These are phyloP conservation scores for Populus pruinosa DNA, from an alignment of 345 rosid species.

Conservation along the genomic window DNA sequence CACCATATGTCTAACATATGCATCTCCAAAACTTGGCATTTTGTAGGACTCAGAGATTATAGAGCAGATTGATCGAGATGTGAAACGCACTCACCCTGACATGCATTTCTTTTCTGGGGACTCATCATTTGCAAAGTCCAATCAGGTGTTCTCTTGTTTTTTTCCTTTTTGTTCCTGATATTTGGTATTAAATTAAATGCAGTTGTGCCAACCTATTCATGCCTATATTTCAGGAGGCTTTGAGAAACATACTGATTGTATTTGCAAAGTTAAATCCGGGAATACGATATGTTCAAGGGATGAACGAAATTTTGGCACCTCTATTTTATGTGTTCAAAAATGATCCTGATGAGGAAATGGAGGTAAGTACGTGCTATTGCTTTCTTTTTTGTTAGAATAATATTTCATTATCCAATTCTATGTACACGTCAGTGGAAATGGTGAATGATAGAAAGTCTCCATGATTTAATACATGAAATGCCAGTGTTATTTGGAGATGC, in stretches of 20 bases:
- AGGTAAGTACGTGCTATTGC: conserved; percentile 30
- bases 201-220: conserved; percentile 21
- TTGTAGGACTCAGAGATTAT: conserved; percentile 78
- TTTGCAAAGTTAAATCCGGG: conserved; percentile 98
- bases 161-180: background rate
- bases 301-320: conserved; percentile 96
- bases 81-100: conserved; percentile 95
- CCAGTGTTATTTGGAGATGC: background rate
- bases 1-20: conserved; percentile 6
- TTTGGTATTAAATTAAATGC: background rate
- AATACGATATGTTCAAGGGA: conserved; percentile 97
- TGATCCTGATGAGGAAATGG: conserved; percentile 75
- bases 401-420: background rate
- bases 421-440: background rate
- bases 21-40: conserved; percentile 17
- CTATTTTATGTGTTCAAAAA: conserved; percentile 75
- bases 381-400: background rate
- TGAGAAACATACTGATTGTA: conserved; percentile 64
- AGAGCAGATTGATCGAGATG: conserved; percentile 96
- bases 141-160: conserved; percentile 54
- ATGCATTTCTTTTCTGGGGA: conserved; percentile 93
- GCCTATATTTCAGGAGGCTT: conserved; percentile 59
- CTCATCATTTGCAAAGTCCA: conserved; percentile 63
- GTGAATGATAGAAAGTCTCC: background rate
- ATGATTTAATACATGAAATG: background rate